Evolutionary conservation across 1,139 yeast species (phyloP), one percentile per base, ranked within the genome.

Genomic region (Blastobotrys arbuscula): DNA sequence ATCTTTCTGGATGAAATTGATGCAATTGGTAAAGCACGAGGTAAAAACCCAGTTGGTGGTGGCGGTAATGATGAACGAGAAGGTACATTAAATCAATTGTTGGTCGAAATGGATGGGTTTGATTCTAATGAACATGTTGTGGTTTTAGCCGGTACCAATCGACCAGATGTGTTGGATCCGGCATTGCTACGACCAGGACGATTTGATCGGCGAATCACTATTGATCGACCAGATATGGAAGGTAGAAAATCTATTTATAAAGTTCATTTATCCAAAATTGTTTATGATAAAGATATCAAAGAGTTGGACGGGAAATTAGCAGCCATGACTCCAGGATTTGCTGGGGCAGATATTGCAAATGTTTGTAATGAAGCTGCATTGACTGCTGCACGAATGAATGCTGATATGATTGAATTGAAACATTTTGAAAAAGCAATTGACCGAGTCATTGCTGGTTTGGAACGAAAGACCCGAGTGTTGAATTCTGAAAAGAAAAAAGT

Each of bases 81-180:
- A 69, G 88, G 96, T 28, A 92, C 98, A 0, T 77, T 92, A 63
- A 92, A 92, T 70, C 98, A 92, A 71, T 75, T 92, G 40, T 76
- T 92, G 55, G 98, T 94, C 40, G 98, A 92, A 68, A 90, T 94
- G 97, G 98, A 92, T 68, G 98, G 98, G 15, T 92, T 94, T 67
- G 86, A 81, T 46, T 78, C 86, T 20, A 73, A 82, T 33, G 97
- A 92, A 62, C 97, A 92, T 64, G 95, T 94, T 50, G 97, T 92
- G 53, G 97, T 92, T 2, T 74, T 92, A 49, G 98, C 98, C 0
- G 98, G 98, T 75, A 92, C 98, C 2, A 92, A 92, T 67, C 78
- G 97, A 61, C 83, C 96, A 1, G 98, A 92, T 64, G 92, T 90
- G 45, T 76, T 92, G 59, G 98, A 92, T 67, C 81, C 81, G 53